Evolutionary conservation across 805 yeast species (phyloP).

Genomic region (Sugiyamaella marilandica): DNA sequence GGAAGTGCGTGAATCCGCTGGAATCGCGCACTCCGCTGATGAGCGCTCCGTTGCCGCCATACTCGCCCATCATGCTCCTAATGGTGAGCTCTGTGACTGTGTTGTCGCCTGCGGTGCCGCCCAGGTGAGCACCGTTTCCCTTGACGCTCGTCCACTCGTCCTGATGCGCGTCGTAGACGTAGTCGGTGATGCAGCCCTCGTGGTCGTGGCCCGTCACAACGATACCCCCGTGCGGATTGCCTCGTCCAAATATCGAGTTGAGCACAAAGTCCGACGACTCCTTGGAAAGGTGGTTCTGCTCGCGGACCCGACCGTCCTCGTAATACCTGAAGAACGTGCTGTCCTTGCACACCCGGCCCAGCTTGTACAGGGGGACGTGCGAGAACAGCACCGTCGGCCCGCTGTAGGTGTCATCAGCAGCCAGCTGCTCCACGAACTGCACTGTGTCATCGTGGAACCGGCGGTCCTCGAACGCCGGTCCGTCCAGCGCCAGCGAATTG

Average conservation of each 20-base stretch:
- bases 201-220: conserved; percentile 95
- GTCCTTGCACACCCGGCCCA: conserved; percentile 77
- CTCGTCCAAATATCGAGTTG: conserved; percentile 60
- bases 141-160: conserved; percentile 30
- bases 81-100: conserved; percentile 68
- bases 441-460: conserved; percentile 63
- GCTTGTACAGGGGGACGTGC: conserved; percentile 85
- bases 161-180: conserved; percentile 29
- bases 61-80: conserved; percentile 95
- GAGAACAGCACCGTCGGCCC: conserved; percentile 83
- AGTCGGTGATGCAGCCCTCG: conserved; percentile 79
- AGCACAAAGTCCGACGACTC: conserved; percentile 65
- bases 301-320: conserved; percentile 60
- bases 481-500: conserved; percentile 79
- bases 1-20: conserved; percentile 39
- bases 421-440: conserved; percentile 63
- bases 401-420: conserved; percentile 44
- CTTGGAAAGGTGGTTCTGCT: conserved; percentile 78
- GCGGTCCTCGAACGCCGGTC: conserved; percentile 71
- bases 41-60: conserved; percentile 81
- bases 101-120: conserved; percentile 32
- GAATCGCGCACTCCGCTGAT: conserved; percentile 64
- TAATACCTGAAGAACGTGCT: conserved; percentile 71
- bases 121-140: background rate
- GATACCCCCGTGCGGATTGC: conserved; percentile 53